Evolutionary conservation across 441 rosid genomes (phyloP).

Genomic region (Brassica balearica): DNA sequence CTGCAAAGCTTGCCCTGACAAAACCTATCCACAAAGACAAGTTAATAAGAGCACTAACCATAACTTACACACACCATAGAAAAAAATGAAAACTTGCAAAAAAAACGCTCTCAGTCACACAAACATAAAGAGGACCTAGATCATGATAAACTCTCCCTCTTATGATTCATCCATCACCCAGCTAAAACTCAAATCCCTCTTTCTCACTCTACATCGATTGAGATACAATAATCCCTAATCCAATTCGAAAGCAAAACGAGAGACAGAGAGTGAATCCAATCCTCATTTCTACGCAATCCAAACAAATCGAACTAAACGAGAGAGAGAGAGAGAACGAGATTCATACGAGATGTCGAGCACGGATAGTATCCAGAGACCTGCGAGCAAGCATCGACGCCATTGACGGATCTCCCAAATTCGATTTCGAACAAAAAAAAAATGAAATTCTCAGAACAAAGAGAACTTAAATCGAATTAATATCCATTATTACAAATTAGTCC

Average conservation of each 20-base stretch:
- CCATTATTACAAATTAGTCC: neutral
- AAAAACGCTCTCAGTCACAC: conserved; percentile 10
- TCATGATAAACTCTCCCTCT: neutral
- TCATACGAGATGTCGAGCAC: conserved; percentile 81
- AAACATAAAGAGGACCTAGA: neutral
- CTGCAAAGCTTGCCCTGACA: conserved; percentile 61
- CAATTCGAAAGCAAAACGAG: neutral
- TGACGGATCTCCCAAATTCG: conserved; percentile 8
- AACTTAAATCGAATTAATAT: too few species aligned
- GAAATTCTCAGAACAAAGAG: neutral
- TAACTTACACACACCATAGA: conserved; percentile 7
- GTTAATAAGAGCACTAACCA: conserved; percentile 4
- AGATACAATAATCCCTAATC: neutral
- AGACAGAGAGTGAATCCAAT: conserved; percentile 2
- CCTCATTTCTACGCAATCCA: conserved; percentile 7
- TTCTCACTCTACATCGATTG: conserved; percentile 12
- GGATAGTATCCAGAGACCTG: conserved; percentile 74
- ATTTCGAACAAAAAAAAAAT: neutral
- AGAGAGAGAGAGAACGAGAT: conserved; percentile 3
- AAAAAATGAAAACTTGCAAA: neutral
- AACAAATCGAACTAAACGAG: conserved; percentile 8
- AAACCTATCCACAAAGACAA: conserved; percentile 50
- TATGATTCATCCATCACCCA: conserved; percentile 1
- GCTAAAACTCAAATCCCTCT: conserved; percentile 3
- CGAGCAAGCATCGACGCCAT: conserved; percentile 91